Evolutionary conservation across 257 asterid genomes (phyloP), one percentile per base, ranked within the genome.

Genomic region (Cordia subcordata): DNA sequence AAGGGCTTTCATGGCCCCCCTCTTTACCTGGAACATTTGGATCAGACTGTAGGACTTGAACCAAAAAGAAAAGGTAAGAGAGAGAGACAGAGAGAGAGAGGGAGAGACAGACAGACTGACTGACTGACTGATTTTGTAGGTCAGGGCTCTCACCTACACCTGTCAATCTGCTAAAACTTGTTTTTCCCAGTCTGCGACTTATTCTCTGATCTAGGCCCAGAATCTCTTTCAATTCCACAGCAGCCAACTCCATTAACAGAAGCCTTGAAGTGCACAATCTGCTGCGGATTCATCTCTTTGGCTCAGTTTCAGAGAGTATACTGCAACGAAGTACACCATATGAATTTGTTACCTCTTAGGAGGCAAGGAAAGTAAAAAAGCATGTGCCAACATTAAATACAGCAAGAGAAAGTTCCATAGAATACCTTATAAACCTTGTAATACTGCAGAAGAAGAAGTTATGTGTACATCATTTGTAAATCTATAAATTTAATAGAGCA

Each of bases 191-290:
- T n/a, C 68, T 74, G 87, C 61, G 66, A 57, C 79, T 77, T 86
- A 66, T 70, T 72, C 56, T 91, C 98, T 68, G 73, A 68, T 77
- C 81, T 83, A 58, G 75, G 55, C 8, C 66, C 75, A 54, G 44
- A 15, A 53, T 88, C 94, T 75, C 75, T 84, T 68, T 88, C 98
- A 72, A 21, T 72, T 77, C 80, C 82, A 67, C 85, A 94, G 60
- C 80, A 82, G 62, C 88, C 90, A 79, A 81, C 83, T 75, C 95
- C 97, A 75, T 93, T 85, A 57, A 85, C 73, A 60, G 88, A 69
- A 68, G 95, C 75, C 58, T 83, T 77, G 60, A 82, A 75, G 72
- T 80, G 99, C 64, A 69, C 83, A 62, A 66, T 80, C 74, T 75
- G 97, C 76, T 81, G 95, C 86, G 77, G 72, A 74, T 76, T 83